phyloP scores from a whole-genome alignment of 139 green algal species.

The Coelastrella sp. region DNA sequence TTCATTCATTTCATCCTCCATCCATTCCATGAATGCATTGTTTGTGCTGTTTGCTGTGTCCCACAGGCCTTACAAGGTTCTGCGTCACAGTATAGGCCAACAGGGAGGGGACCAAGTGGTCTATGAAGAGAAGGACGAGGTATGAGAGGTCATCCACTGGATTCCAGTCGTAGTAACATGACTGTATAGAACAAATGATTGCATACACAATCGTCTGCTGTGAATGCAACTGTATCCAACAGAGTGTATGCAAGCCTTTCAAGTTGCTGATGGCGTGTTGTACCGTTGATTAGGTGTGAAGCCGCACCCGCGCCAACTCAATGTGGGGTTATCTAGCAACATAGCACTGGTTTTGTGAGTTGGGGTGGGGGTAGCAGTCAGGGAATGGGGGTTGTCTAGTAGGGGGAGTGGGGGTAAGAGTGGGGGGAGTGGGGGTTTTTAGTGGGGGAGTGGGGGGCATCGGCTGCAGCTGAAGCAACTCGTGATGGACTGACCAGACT shows the following conservation, averaged over 20 bases:
- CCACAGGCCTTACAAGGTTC: conserved; percentile 71
- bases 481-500: too few relatives aligned
- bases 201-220: too few relatives aligned
- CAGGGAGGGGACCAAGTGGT: conserved; percentile 63
- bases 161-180: not conserved
- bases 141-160: not conserved
- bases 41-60: too few relatives aligned
- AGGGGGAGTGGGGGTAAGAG: too few relatives aligned
- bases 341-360: not conserved
- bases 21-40: too few relatives aligned
- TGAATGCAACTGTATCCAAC: not conserved
- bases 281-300: not conserved
- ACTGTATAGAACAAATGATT: too few relatives aligned
- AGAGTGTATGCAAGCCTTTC: not conserved
- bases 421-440: too few relatives aligned
- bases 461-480: too few relatives aligned
- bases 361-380: too few relatives aligned
- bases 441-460: too few relatives aligned
- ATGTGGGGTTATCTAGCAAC: not conserved
- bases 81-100: conserved; percentile 39
- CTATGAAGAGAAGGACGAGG: conserved; percentile 80
- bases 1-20: too few relatives aligned
- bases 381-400: too few relatives aligned
- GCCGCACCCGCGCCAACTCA: not conserved
- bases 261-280: not conserved